Evolutionary conservation across 2,329 filamentous ascomycete genomes (phyloP).

Genomic region (Tolypocladium amazonense): DNA sequence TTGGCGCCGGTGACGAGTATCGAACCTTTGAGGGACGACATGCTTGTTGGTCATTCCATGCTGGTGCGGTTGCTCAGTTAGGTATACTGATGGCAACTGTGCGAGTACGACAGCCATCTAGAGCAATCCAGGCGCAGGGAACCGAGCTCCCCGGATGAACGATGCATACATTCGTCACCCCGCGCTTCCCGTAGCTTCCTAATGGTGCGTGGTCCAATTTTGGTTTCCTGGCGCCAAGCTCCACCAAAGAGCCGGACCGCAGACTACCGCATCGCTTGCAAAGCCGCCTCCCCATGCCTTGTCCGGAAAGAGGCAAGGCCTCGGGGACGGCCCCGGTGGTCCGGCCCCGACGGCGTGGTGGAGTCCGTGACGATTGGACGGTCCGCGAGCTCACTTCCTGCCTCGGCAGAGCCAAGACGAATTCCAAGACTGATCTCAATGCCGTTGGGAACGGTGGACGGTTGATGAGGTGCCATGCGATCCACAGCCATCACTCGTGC

Average conservation of each 20-base stretch:
- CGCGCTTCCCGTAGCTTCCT: not conserved
- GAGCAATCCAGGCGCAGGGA: conserved; percentile 38
- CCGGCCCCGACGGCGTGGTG: not conserved
- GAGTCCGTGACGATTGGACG: not conserved
- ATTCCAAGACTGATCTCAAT: too few species aligned
- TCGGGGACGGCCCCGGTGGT: not conserved
- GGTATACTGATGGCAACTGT: not conserved
- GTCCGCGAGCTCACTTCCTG: not conserved
- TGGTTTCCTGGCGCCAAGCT: not conserved
- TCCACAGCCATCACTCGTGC: not conserved
- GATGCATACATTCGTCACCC: not conserved
- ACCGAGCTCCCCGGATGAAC: not conserved
- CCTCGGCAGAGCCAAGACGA: too few species aligned
- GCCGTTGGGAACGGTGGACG: too few species aligned
- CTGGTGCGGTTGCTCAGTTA: not conserved
- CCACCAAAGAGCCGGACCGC: not conserved
- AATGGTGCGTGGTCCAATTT: not conserved
- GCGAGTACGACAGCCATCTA: not conserved
- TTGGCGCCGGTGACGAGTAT: conserved; percentile 28
- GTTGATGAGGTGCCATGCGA: too few species aligned
- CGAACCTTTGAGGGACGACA: conserved; percentile 12
- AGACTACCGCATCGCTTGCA: not conserved
- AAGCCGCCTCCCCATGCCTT: not conserved
- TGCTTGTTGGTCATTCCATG: not conserved
- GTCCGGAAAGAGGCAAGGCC: not conserved